Evolutionary conservation across 2,329 filamentous ascomycete species (phyloP).

Genomic region (Cercospora sojina): DNA sequence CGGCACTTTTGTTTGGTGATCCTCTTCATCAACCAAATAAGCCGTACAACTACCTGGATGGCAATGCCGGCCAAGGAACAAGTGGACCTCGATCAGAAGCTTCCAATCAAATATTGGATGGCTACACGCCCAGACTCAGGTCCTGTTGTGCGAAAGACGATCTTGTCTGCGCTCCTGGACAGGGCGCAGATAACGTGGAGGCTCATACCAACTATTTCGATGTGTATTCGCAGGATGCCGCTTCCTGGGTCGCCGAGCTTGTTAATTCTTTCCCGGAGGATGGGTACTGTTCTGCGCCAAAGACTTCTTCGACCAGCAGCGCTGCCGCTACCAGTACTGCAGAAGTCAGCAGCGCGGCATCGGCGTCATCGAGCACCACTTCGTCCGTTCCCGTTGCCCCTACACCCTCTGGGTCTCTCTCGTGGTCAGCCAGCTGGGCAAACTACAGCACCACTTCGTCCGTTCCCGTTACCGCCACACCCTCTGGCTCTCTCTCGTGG

Average conservation of each 20-base stretch:
- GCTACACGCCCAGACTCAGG: conserved; percentile 36
- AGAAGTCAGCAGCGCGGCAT: background rate
- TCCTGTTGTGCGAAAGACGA: conserved; percentile 43
- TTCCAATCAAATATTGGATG: conserved; percentile 31
- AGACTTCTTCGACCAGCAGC: background rate
- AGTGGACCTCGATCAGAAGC: conserved; percentile 35
- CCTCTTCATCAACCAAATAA: conserved; percentile 34
- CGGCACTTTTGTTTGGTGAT: conserved; percentile 34
- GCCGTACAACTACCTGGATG: conserved; percentile 33
- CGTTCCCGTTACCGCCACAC: background rate
- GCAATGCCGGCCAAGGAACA: conserved; percentile 27
- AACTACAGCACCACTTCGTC: background rate
- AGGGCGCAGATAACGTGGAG: conserved; percentile 35
- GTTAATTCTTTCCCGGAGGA: conserved; percentile 26
- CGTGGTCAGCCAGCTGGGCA: background rate
- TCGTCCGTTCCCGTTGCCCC: background rate
- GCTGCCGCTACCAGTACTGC: background rate
- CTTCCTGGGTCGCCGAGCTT: conserved; percentile 26
- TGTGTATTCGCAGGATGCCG: conserved; percentile 33
- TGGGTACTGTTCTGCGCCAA: background rate
- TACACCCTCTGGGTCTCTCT: background rate
- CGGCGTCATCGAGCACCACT: background rate
- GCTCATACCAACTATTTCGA: conserved; percentile 44
- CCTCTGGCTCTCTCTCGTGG: background rate
- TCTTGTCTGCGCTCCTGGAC: conserved; percentile 41